Evolutionary conservation across 2,329 filamentous ascomycete species (phyloP), one percentile per base, ranked within the genome.

Genomic region (Didymella glomerata): DNA sequence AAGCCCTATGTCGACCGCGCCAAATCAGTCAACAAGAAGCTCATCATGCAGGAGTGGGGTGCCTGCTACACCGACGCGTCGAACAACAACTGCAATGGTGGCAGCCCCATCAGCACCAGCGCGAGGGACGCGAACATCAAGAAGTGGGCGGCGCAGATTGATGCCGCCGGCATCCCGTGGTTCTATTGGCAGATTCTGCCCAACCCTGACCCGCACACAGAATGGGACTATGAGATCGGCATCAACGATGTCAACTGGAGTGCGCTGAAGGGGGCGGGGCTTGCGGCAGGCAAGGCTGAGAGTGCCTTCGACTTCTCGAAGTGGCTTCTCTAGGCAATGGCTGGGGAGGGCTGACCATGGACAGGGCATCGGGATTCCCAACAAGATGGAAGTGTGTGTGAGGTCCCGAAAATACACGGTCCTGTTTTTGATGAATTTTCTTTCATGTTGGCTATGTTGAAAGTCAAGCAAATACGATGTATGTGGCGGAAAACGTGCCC

Each of bases 31-130:
- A 38, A 25, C 40, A 60, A 60, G 42, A 48, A 48, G 27, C 52
- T 60, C 11, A 60, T 60, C 28, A 56, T 60, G 52, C 57, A 60
- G 28, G 57, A 60, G 48, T 56, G 57, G 57, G 57, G 57, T 20
- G 57, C 57, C 0, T 60, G 57, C 57, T 52, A 56, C 28, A 55
- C 52, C 25, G 20, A 56, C n/a, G 50, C 47, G 1, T 5, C 47
- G 5, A 60, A 60, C 36, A 56, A 60, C 28, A 60, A 60, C 36
- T 60, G 57, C 42, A 55, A 55, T n/a, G 51, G 51, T 14, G 47
- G 40, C 6, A 55, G 36, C 7, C 41, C 51, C 2, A 25, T 60
- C 25, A 20, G 41, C n/a, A 24, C 20, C n/a, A 8, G 18, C 7
- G 14, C 50, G 2, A n/a, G 57, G 2, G 34, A 55, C n/a, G n/a